A percentile compares a stretch with the other conserved stretches of the same genome.
phyloP scores from a whole-genome alignment of 164 flowering plant genomes.

The Nymphaea colorata region DNA sequence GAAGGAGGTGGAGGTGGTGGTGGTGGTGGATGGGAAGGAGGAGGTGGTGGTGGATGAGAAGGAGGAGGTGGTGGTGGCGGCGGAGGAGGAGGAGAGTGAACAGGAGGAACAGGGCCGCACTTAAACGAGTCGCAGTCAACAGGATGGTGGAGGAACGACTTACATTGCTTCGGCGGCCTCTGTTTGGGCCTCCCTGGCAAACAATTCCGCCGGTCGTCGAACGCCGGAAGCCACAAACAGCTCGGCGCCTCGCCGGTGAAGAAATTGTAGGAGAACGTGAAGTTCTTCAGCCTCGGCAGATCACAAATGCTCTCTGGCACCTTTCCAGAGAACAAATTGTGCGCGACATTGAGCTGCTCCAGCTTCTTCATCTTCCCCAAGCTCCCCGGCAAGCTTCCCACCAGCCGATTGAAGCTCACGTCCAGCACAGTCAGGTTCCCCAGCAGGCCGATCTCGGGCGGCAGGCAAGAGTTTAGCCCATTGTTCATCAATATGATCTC shows the following conservation, averaged over 20 bases:
- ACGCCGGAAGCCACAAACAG: slow-evolving; percentile 10
- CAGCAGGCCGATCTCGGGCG: slow-evolving; percentile 45
- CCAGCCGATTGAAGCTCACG: slow-evolving; percentile 24
- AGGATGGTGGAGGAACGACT: slow-evolving; percentile 22
- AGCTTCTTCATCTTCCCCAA: slow-evolving; percentile 21
- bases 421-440: slow-evolving; percentile 39
- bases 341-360: slow-evolving; percentile 22
- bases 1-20: not conserved
- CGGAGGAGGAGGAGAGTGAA: not conserved
- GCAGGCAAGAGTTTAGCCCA: slow-evolving; percentile 47
- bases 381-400: slow-evolving; percentile 32
- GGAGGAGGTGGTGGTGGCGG: not conserved
- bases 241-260: slow-evolving; percentile 30
- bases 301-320: slow-evolving; percentile 40
- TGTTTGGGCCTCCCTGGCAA: slow-evolving; percentile 34
- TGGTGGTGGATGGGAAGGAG: not conserved
- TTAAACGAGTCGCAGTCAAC: slow-evolving; percentile 41
- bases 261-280: slow-evolving; percentile 45
- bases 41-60: not conserved
- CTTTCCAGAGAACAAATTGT: slow-evolving; percentile 35
- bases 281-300: slow-evolving; percentile 32
- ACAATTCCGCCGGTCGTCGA: slow-evolving; percentile 39
- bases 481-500: slow-evolving; percentile 45
- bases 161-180: slow-evolving; percentile 25
- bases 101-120: slow-evolving; percentile 12